Base-by-base conservation (phyloP, 345 rosid species). In the Salix brachista region DNA sequence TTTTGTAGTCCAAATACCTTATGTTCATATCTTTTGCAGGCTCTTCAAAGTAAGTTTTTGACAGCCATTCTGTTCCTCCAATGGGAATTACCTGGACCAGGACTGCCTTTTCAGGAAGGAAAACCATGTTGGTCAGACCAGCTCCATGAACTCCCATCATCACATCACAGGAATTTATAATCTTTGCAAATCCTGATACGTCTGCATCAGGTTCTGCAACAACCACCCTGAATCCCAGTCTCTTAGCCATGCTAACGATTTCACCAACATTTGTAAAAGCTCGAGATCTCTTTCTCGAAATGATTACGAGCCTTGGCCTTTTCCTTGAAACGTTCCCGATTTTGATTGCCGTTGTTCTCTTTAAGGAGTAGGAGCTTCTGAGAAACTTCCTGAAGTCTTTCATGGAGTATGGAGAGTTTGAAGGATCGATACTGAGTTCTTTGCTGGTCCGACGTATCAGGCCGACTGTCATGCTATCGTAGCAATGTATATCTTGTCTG, bases 81-180 rank as follows among this genome's bases (percentile, higher is more conserved):
- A 89, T 52, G 2, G 97, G 99, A 28, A 93, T 75, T 8, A 93
- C 84, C 73, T 93, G 97, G 25, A 95, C 82, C 78, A 93, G 60
- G 17, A 91, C 67, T 19, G 98, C 95, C n/a, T 89, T 86, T 23
- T 87, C 95, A 2, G 97, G 98, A 39, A 94, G 85, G 75, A 91
- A 94, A 64, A 91, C 88, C 77, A 89, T 85, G 86, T 94, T 94
- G 18, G 98, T 91, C 1, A 92, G 70, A 1, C 96, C 98, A 18
- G 96, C 98, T 56, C 98, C 98, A 75, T 91, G 98, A 67, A 94
- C 91, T 42, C 97, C 97, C 79, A 94, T 68, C 84, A 94, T 79
- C 62, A 91, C 97, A 67, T 95, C 97, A 42, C 97, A 95, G 0
- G 92, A 89, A 58, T 91, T 95, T 67, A 90, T 91, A 0, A 79